These are phyloP conservation scores for Aureobasidium sp. DNA, from an alignment of 2,329 filamentous ascomycete species.

Conservation along the genomic window DNA sequence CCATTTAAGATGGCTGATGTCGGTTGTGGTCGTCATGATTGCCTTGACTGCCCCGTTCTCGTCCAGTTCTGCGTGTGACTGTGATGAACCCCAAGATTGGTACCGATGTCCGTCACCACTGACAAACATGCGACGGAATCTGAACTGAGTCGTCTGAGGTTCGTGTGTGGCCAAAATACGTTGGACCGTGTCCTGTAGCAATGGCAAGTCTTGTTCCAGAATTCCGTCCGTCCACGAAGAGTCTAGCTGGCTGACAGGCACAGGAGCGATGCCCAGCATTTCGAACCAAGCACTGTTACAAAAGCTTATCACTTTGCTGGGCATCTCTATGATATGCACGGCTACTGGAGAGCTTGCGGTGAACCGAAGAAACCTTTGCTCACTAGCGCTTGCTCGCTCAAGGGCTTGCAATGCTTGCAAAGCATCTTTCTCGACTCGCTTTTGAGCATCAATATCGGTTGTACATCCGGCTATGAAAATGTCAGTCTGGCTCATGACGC, in stretches of 20 bases:
- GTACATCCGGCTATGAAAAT: slow-evolving; percentile 15
- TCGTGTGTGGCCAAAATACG: background rate
- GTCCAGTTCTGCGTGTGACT: slow-evolving; percentile 18
- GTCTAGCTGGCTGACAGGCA: slow-evolving; percentile 35
- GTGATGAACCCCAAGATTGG: slow-evolving; percentile 15
- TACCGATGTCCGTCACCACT: slow-evolving; percentile 7
- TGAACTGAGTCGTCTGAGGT: slow-evolving; percentile 1
- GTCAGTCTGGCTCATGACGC: background rate
- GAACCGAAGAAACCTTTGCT: slow-evolving; percentile 17
- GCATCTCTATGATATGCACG: slow-evolving; percentile 19
- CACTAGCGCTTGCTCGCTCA: slow-evolving; percentile 32
- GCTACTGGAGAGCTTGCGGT: slow-evolving; percentile 27
- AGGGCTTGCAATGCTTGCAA: slow-evolving; percentile 31
- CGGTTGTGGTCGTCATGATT: slow-evolving; percentile 35
- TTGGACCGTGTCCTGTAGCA: background rate
- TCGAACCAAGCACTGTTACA: slow-evolving; percentile 4
- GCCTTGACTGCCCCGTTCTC: slow-evolving; percentile 27
- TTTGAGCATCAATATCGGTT: slow-evolving; percentile 21
- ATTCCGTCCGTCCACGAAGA: slow-evolving; percentile 33
- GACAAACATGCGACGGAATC: slow-evolving; percentile 2
- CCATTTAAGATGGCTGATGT: slow-evolving; percentile 38
- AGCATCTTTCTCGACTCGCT: slow-evolving; percentile 25
- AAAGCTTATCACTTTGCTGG: slow-evolving; percentile 4
- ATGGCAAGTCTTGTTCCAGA: slow-evolving; percentile 12
- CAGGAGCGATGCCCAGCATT: background rate